Evolutionary conservation across 2,329 filamentous ascomycete genomes (phyloP).

Genomic region (Monilinia polystroma): DNA sequence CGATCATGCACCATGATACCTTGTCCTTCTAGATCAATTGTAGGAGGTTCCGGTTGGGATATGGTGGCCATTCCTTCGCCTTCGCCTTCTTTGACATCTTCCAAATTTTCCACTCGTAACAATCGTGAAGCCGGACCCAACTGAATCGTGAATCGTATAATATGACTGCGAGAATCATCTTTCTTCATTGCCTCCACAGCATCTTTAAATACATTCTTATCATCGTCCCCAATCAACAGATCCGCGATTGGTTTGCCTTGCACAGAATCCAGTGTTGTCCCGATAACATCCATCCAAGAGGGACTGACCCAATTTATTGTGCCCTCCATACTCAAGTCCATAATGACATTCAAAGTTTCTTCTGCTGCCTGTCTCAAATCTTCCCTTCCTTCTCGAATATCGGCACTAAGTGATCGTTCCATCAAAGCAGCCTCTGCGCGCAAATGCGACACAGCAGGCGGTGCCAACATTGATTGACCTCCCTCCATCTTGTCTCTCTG

Average conservation of each 20-base stretch:
- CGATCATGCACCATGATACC: constrained; percentile 98
- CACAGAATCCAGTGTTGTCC: constrained; percentile 70
- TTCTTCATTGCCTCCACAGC: constrained; percentile 85
- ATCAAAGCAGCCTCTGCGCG: constrained; percentile 45
- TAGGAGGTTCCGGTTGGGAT: constrained; percentile 45
- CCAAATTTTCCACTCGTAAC: constrained; percentile 44
- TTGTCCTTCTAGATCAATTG: constrained; percentile 86
- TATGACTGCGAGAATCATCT: constrained; percentile 89
- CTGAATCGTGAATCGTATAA: constrained; percentile 75
- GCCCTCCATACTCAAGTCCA: constrained; percentile 88
- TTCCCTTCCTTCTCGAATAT: constrained; percentile 90
- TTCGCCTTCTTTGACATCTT: constrained; percentile 30
- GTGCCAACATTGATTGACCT: constrained; percentile 36
- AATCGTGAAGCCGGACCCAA: constrained; percentile 70
- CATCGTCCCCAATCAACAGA: constrained; percentile 67
- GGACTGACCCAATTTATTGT: constrained; percentile 94
- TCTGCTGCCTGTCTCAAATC: constrained; percentile 94
- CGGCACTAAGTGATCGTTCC: constrained; percentile 73
- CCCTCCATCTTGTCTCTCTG: constrained; percentile 28
- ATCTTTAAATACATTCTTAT: constrained; percentile 77
- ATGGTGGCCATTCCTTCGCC: constrained; percentile 39
- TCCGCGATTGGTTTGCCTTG: constrained; percentile 77
- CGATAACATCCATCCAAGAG: constrained; percentile 92
- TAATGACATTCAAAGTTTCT: constrained; percentile 92
- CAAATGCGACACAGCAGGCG: constrained; percentile 37